Evolutionary conservation across 306 rosid genomes (phyloP), one percentile per base, ranked within the genome.

Genomic region (Lathyrus oleraceus): DNA sequence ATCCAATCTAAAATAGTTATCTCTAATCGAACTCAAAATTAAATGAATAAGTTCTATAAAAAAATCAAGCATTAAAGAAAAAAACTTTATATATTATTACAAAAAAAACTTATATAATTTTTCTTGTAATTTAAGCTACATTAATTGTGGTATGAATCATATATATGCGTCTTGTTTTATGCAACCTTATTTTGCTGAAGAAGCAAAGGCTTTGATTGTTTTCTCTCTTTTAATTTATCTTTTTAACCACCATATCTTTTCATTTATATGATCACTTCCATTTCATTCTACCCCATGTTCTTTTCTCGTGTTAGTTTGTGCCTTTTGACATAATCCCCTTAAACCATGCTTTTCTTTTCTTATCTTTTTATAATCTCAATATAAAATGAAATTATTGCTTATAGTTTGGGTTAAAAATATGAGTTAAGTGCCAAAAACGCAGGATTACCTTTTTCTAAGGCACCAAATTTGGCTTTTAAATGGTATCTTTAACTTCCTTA

Each of bases 401-500:
- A 57, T 3, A 57, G 62, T 56, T 25, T 13, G 4, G 38, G 61
- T 25, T 12, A 56, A 40, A 47, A 57, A 4, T 1, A 35, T 7
- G 49, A 39, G 10, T 20, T 52, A 63, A 78, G 87, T 88, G 91
- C 88, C 82, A 70, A 84, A 93, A 94, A 87, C 84, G 81, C 81
- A 78, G 71, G 80, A 16, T 23, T 57, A 81, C 91, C 95, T 74
- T 67, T 76, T 77, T 73, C 61, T 45, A 47, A 80, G 92, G 88
- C 97, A 73, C 38, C 13, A 84, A 84, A 78, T 52, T 74, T 70
- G 96, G 92, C 87, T 81, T 81, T 83, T 19, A 35, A 61, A 53
- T 76, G 74, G 70, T 79, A 79, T 69, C 80, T 77, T 77, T 73
- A n/a, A 53, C 80, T 61, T 70, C 9, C 44, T 13, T 75, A 71